A percentile compares a stretch with the other conserved stretches of the same genome.
Conservation (phyloP, 1,139 yeast genomes). For the Saccharomycopsis hybrid region DNA sequence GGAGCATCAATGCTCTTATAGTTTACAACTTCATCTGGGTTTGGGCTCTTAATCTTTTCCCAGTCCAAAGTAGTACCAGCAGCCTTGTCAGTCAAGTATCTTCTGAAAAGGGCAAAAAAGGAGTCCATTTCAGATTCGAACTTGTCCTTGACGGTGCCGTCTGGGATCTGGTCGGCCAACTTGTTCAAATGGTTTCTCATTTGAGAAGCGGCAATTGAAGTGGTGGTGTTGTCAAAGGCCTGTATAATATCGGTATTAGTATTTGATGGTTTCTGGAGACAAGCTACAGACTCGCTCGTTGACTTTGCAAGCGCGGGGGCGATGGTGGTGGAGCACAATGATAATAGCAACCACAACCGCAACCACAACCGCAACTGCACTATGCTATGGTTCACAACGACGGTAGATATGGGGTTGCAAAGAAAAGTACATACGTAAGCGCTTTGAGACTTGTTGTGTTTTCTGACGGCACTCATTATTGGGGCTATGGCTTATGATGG, state of each 20-base stretch:
- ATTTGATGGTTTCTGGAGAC: no score
- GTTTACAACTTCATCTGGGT: constrained; percentile 79
- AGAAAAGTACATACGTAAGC: constrained; percentile 41
- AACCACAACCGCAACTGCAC: not conserved
- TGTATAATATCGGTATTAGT: constrained; percentile 25
- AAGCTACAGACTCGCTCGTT: not conserved
- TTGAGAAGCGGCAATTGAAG: constrained; percentile 94
- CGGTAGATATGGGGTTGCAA: not conserved
- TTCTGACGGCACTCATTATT: constrained; percentile 32
- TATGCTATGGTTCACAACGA: not conserved
- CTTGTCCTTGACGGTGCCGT: constrained; percentile 47
- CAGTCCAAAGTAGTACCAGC: constrained; percentile 80
- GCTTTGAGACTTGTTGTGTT: constrained; percentile 70
- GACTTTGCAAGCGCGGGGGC: not conserved
- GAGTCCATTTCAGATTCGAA: constrained; percentile 94
- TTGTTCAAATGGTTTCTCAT: constrained; percentile 95
- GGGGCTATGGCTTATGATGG: no score
- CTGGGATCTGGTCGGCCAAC: constrained; percentile 56
- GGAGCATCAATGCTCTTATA: constrained; percentile 42
- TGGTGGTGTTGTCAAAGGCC: constrained; percentile 94
- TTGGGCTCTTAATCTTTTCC: constrained; percentile 94
- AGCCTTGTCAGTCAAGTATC: constrained; percentile 87
- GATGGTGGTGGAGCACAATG: not conserved
- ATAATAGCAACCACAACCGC: no score
- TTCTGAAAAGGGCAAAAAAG: constrained; percentile 86